Base-by-base conservation (phyloP, 1,139 yeast genomes). In the Yamadazyma dendronema region DNA sequence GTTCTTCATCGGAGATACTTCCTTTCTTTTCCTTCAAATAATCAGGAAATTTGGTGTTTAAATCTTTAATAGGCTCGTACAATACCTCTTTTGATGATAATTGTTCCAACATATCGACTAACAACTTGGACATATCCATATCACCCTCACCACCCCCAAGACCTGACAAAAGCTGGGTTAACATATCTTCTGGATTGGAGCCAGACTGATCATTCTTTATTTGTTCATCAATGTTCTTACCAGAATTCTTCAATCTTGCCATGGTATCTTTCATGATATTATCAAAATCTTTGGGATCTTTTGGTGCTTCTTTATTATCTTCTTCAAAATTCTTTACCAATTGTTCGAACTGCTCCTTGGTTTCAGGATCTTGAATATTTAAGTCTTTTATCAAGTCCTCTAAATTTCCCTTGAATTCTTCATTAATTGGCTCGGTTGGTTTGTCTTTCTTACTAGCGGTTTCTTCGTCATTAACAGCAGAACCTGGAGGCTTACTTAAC, bases 31-130 rank as follows among this genome's bases (percentile, higher is more conserved):
- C 74, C 37, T 65, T 59, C 45, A 84, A 65, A 73, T 81, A 84
- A 13, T 59, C 74, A 3, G 87, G 86, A 54, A 79, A 81, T 48
- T 86, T 87, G 15, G 70, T 65, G 46, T 83, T 79, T 59, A 90
- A 72, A 43, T 88, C 96, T 53, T 82, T 84, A 63, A 92, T 76
- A 2, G 97, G 96, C 49, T 85, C 95, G 56, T 87, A 90, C 34
- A 92, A 70, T 22, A 90, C 87, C 40, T 84, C 94, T 57, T 88
- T 90, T 6, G 95, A 81, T 14, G 94, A 79, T 59, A 92, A 74
- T 57, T 88, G 94, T 43, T 82, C 84, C 53, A 92, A 72, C 82
- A 90, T 82, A 37, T 85, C 89, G 19, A 77, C 75, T 45, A 90
- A 69, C 31, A 90, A 68, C 44, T 80, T 79, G 36, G 84, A 74